Evolutionary conservation across 257 asterid genomes (phyloP).

Genomic region (Penstemon newberryi): DNA sequence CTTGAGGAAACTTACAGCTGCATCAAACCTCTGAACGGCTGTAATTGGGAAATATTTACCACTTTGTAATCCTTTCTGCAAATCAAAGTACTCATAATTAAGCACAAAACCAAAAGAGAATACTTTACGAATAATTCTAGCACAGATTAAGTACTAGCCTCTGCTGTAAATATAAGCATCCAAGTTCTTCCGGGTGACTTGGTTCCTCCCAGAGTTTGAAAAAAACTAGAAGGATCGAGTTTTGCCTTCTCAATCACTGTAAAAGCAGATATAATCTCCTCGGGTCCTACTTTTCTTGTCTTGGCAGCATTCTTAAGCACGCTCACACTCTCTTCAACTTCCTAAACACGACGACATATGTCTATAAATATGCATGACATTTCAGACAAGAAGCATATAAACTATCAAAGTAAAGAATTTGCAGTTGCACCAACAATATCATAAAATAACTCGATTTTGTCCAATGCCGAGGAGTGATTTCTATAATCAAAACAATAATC

Average conservation of each 20-base stretch:
- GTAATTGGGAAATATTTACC: conserved; percentile 91
- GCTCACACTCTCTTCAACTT: conserved; percentile 64
- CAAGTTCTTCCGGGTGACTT: conserved; percentile 90
- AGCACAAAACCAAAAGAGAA: conserved; percentile 12
- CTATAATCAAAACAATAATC: no score
- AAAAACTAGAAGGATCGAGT: conserved; percentile 66
- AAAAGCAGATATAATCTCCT: conserved; percentile 69
- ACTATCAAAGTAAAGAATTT: no score
- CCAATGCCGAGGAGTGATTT: no score
- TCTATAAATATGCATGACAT: no score
- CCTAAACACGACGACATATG: conserved; percentile 36
- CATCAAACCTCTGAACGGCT: conserved; percentile 95
- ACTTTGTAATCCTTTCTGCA: conserved; percentile 59
- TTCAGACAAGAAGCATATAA: no score
- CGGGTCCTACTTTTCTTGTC: conserved; percentile 65
- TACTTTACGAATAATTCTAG: background rate
- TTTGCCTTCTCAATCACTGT: conserved; percentile 80
- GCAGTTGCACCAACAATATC: no score
- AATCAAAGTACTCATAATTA: conserved; percentile 16
- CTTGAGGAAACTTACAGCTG: conserved; percentile 63
- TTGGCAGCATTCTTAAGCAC: conserved; percentile 84
- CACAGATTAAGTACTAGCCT: conserved; percentile 41
- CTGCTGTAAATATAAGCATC: conserved; percentile 94
- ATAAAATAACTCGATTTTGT: no score
- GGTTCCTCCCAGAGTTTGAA: conserved; percentile 85